Base-by-base conservation (phyloP, 176 grass and related monocot species). In the Triticum dicoccoides region DNA sequence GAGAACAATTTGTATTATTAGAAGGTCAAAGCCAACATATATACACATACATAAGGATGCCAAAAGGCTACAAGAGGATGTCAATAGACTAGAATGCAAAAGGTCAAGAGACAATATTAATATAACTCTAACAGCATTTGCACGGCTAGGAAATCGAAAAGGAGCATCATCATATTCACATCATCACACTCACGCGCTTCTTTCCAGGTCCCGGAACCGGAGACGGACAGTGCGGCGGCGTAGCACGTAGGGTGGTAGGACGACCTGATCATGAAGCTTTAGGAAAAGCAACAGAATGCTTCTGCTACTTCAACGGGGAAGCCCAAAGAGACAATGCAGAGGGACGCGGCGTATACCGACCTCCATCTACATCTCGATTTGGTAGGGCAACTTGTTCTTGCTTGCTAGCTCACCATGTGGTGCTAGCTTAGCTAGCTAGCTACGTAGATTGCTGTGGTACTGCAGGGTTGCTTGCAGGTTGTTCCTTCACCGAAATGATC, bases 201-300 rank as follows among this genome's bases (percentile, higher is more conserved):
- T 80, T 75, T 76, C 17, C 23, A 51, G 4, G 65, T 14, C 71
- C 35, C 35, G 35, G 35, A 37, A 37, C n/a, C n/a, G n/a, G 73
- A 88, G 23, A 73, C 58, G 45, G 77, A 58, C 21, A 25, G 9
- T 73, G 21, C 69, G 37, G 11, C 13, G 33, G 41, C 41, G 41
- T 44, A 44, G 41, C 41, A 11, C 41, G 10, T 54, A 17, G 8
- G 39, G 62, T 77, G 10, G 41, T 44, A 54, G 15, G 15, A 86
- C 83, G 83, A 77, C 83, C 78, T 86, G 12, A 10, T 41, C 9
- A 44, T 44, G 41, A 81, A 69, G 18, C 88, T 89, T 86, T 77
- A 61, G 4, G 13, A 14, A 86, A 89, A 89, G 88, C 78, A n/a
- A 25, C 73, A 41, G 39, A 10, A 41, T 41, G 8, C 39, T 41